Evolutionary conservation across 2,329 filamentous ascomycete species (phyloP).

Genomic region (Xylaria sp.): DNA sequence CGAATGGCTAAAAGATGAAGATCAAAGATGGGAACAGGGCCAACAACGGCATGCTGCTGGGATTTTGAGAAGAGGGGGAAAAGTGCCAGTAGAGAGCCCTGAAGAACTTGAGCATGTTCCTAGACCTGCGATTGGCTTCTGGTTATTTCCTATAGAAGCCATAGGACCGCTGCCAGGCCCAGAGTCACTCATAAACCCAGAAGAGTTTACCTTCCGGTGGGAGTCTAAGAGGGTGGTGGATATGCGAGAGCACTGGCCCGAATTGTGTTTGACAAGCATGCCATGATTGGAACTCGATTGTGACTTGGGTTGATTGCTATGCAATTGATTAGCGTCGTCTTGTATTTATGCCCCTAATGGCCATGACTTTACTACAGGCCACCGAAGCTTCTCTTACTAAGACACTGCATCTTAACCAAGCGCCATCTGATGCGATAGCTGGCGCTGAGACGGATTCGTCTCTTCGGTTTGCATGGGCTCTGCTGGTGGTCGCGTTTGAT

Average conservation of each 20-base stretch:
- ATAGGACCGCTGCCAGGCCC: constrained; percentile 11
- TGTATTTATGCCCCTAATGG: not conserved
- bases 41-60: constrained; percentile 3
- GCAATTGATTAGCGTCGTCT: not conserved
- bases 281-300: not conserved
- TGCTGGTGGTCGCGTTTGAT: too few species aligned
- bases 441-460: too few species aligned
- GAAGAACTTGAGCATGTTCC: constrained; percentile 26
- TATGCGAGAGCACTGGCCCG: constrained; percentile 29
- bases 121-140: constrained; percentile 31
- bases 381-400: too few species aligned
- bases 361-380: too few species aligned
- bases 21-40: constrained; percentile 4
- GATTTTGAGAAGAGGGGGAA: constrained; percentile 5
- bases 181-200: not conserved
- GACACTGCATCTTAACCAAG: too few species aligned
- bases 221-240: constrained; percentile 15
- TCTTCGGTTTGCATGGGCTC: too few species aligned
- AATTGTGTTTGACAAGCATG: constrained; percentile 23
- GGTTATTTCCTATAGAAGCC: constrained; percentile 34
- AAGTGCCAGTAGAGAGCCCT: constrained; percentile 23
- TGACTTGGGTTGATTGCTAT: not conserved
- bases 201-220: not conserved
- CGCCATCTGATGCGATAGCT: too few species aligned
- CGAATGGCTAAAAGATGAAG: constrained; percentile 19